These are phyloP conservation scores for Arthrobotrys iridis DNA, from an alignment of 2,329 filamentous ascomycete species.

Conservation along the genomic window DNA sequence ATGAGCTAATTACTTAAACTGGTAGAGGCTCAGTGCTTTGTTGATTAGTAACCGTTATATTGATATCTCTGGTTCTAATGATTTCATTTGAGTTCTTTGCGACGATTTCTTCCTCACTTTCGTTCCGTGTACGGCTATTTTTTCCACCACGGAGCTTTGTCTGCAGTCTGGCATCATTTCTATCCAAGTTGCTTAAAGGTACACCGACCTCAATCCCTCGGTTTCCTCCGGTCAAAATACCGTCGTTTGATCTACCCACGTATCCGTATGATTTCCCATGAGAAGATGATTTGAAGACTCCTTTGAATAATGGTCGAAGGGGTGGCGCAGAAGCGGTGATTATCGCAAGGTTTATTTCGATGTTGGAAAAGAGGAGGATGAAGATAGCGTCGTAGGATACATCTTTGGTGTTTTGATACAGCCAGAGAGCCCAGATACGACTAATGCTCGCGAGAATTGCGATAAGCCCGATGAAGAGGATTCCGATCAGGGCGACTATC, in stretches of 20 bases:
- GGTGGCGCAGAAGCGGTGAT: constrained; percentile 63
- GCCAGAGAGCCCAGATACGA: constrained; percentile 57
- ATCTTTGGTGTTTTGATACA: constrained; percentile 55
- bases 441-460: constrained; percentile 58
- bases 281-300: constrained; percentile 45
- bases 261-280: constrained; percentile 32
- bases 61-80: constrained; percentile 24
- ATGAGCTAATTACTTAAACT: too few relatives aligned
- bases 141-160: constrained; percentile 26
- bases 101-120: constrained; percentile 41
- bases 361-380: constrained; percentile 57
- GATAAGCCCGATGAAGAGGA: constrained; percentile 56
- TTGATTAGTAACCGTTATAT: constrained; percentile 18
- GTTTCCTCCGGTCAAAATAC: background rate
- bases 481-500: constrained; percentile 47
- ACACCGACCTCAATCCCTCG: constrained; percentile 3
- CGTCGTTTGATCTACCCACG: constrained; percentile 6
- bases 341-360: constrained; percentile 64
- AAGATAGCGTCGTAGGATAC: constrained; percentile 55
- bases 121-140: constrained; percentile 23
- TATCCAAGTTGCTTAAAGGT: constrained; percentile 1
- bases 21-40: constrained; percentile 31
- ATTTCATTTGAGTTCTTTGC: constrained; percentile 29
- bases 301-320: constrained; percentile 61
- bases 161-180: background rate